These are phyloP conservation scores for Dendryphion nanum DNA, from an alignment of 2,329 filamentous ascomycete genomes.

Conservation along the genomic window DNA sequence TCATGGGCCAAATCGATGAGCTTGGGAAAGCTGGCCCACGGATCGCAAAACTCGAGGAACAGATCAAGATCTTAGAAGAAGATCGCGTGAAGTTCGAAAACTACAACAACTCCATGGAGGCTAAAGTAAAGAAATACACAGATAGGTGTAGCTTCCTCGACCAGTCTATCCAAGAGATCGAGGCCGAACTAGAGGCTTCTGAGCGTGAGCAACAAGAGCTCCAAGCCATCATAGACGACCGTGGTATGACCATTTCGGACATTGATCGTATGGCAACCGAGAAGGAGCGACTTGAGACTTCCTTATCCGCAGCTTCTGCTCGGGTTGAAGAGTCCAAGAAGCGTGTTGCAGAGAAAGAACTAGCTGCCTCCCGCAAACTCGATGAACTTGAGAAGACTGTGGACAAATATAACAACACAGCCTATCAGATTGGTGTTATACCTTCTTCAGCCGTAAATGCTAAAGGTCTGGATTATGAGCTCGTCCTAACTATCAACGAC, in stretches of 20 bases:
- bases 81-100: constrained; percentile 94
- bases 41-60: constrained; percentile 78
- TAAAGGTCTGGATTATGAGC: constrained; percentile 79
- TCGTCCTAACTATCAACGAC: constrained; percentile 78
- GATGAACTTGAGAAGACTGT: constrained; percentile 91
- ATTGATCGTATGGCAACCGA: constrained; percentile 99
- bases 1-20: constrained; percentile 84
- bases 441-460: constrained; percentile 82
- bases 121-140: constrained; percentile 86
- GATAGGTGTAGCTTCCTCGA: constrained; percentile 77
- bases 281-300: constrained; percentile 86
- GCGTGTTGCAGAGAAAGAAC: constrained; percentile 79
- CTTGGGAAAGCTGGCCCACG: constrained; percentile 84
- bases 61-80: constrained; percentile 91
- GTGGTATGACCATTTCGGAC: constrained; percentile 95
- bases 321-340: constrained; percentile 83
- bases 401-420: constrained; percentile 88
- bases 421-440: constrained; percentile 90
- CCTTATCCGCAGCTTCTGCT: constrained; percentile 72
- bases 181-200: constrained; percentile 76
- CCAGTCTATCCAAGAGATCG: constrained; percentile 79
- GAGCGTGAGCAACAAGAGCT: constrained; percentile 79
- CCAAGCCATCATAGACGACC: constrained; percentile 83
- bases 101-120: constrained; percentile 82
- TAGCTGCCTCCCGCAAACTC: constrained; percentile 79